Percentiles rank a stretch among this genome's conserved stretches.
Conservation (phyloP, 306 rosid genomes). For the Prunus armeniaca region DNA sequence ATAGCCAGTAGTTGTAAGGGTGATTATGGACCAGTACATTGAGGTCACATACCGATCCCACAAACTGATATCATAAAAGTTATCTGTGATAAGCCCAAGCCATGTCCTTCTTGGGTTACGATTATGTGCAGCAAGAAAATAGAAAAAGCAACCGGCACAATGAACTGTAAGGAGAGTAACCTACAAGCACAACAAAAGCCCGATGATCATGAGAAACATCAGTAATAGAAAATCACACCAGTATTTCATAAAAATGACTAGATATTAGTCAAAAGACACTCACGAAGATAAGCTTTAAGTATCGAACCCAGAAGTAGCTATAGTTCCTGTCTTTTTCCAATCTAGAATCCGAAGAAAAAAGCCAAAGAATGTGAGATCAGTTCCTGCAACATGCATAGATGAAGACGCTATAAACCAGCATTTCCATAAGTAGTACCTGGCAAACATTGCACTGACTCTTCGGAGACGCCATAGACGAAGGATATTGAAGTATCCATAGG, state of each 20-base stretch:
- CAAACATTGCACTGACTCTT: conserved; percentile 67
- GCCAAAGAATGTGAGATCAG: background rate
- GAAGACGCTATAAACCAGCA: background rate
- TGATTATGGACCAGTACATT: conserved; percentile 70
- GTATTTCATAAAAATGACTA: background rate
- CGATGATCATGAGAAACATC: conserved; percentile 5
- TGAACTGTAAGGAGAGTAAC: conserved; percentile 66
- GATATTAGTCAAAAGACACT: conserved; percentile 30
- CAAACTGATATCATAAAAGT: background rate
- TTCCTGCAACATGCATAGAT: background rate
- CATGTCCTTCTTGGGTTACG: conserved; percentile 38
- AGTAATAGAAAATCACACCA: background rate
- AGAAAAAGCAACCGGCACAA: conserved; percentile 60
- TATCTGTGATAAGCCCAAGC: conserved; percentile 25
- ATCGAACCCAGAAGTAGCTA: conserved; percentile 72
- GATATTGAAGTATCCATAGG: conserved; percentile 62
- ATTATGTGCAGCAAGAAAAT: conserved; percentile 37
- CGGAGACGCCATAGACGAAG: conserved; percentile 90
- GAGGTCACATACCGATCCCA: conserved; percentile 44
- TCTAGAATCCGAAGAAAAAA: conserved; percentile 24
- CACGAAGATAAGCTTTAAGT: conserved; percentile 66
- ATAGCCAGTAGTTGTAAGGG: conserved; percentile 64
- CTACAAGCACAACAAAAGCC: conserved; percentile 40
- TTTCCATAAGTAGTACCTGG: conserved; percentile 39
- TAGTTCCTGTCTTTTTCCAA: conserved; percentile 72